Evolutionary conservation across 148 eudicot species (phyloP), one percentile per base, ranked within the genome.

Genomic region (Cornus kousa): DNA sequence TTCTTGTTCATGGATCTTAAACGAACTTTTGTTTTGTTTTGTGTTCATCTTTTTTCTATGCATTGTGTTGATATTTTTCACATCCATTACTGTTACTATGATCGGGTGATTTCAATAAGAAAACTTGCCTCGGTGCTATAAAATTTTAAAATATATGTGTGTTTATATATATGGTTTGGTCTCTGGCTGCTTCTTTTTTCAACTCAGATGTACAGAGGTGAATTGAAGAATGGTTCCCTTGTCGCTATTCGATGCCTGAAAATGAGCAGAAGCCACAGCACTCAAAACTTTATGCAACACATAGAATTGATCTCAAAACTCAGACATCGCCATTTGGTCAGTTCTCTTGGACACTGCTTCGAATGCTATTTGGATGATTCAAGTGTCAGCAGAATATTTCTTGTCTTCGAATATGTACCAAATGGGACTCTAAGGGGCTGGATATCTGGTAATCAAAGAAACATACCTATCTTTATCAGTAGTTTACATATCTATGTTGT

Each of bases 361-460:
- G 98, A 96, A 79, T 92, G 85, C 81, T 87, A 93, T 92, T 79
- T 91, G 90, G 98, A 96, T 55, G 99, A 92, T 87, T 90, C 98
- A 20, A 96, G 89, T 74, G 95, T 96, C 64, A 96, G 97, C 93
- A 85, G 97, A 86, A 82, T 96, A 75, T 92, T 96, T 79, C 89
- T 96, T 3, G 85, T 93, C 73, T 96, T 92, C 46, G 98, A 93
- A 72, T 96, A 89, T 79, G 90, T 90, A 23, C 92, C 98, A 66
- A 93, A 90, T 40, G 98, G 99, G 75, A 87, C 90, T 10, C 88
- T 96, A 48, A 85, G 95, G 85, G 84, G 89, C 78, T 96, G 97
- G 99, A 79, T 89, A 80, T 92, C 98, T 35, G 94, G 97, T 93
- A 89, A 88, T 66, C 32, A 39, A 60, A 33, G 24, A 3, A 28